Percentiles rank a stretch among this genome's conserved stretches.
Conservation (phyloP, 192 early-diverging fungal genomes). For the Backusella westeae region DNA sequence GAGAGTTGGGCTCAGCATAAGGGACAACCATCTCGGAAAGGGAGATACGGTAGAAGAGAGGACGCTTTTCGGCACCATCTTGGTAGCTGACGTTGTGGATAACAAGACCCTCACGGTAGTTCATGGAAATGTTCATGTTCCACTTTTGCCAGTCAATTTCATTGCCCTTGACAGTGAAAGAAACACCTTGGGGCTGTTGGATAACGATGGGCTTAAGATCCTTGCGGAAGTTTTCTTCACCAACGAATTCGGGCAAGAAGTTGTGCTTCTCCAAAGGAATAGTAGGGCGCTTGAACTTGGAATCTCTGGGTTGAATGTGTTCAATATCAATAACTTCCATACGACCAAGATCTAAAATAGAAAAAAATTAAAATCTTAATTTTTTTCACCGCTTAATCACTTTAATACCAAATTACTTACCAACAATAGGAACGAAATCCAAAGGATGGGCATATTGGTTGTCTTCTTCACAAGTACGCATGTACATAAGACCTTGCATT, state of each 20-base stretch:
- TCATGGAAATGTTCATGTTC: constrained; percentile 41
- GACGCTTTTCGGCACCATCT: constrained; percentile 36
- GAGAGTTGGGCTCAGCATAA: constrained; percentile 34
- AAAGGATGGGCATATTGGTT: constrained; percentile 44
- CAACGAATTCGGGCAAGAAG: constrained; percentile 40
- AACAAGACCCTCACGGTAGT: constrained; percentile 43
- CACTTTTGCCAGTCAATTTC: constrained; percentile 45
- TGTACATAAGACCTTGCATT: constrained; percentile 39
- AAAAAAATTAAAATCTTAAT: not conserved
- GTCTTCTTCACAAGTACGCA: constrained; percentile 38
- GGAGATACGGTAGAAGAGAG: constrained; percentile 41
- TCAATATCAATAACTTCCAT: constrained; percentile 41
- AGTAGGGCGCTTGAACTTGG: constrained; percentile 36
- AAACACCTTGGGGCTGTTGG: constrained; percentile 40
- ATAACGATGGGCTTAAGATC: constrained; percentile 41
- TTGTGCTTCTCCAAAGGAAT: constrained; percentile 38
- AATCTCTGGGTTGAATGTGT: constrained; percentile 29
- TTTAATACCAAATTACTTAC: constrained; percentile 17
- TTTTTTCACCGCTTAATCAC: not conserved
- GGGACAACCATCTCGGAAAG: constrained; percentile 44
- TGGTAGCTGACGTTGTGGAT: constrained; percentile 40
- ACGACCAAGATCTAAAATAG: constrained; percentile 19
- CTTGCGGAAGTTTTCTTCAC: constrained; percentile 33
- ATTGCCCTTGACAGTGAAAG: constrained; percentile 37
- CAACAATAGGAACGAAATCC: constrained; percentile 41